Base-by-base conservation (phyloP, 1,284 basidiomycete species). In the Naganishia sp. region DNA sequence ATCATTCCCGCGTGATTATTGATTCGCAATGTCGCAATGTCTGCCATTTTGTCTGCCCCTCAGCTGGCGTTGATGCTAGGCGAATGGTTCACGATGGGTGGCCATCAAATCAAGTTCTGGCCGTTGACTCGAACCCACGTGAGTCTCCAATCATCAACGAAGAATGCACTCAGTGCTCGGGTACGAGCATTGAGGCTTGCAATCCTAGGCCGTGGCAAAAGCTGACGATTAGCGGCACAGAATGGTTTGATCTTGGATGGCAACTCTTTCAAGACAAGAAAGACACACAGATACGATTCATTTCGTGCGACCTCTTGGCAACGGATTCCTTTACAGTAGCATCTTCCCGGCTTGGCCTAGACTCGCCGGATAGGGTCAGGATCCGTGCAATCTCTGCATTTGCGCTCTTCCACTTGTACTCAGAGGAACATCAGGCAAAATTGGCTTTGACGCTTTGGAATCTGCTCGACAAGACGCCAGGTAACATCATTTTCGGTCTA, bases 371-470 rank as follows among this genome's bases (percentile, higher is more conserved):
- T 13, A 25, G 21, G n/a, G 23, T 18, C 7, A 54, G 46, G 5
- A 36, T 64, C n/a, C 55, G 66, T 43, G 63, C 48, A 6, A 53
- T 68, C 50, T 68, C 66, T 6, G 53, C 61, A 23, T 68, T 68
- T 21, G 55, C 61, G 5, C 59, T 68, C 48, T 68, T 68, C 43
- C 66, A 68, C 44, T 49, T 68, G 36, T 68, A 53, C 48, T 45
- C 45, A 1, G 16, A 64, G 39, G 16, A 36, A 36, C 48, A 16
- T 16, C 66, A 68, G 25, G 7, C 31, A 10, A 42, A 59, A n/a
- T 28, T 64, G 18, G 66, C 61, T 4, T 55, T 31, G 15, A 43
- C 43, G 43, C 42, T 68, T 10, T 45, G 49, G 55, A 33, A 28
- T 16, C 36, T 68, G 36, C 55, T 68, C 11, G 46, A 52, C 1